A percentile compares a stretch with the other conserved stretches of the same genome.
Evolutionary conservation across 441 rosid genomes (phyloP).

Genomic region (Gossypium trilobum): DNA sequence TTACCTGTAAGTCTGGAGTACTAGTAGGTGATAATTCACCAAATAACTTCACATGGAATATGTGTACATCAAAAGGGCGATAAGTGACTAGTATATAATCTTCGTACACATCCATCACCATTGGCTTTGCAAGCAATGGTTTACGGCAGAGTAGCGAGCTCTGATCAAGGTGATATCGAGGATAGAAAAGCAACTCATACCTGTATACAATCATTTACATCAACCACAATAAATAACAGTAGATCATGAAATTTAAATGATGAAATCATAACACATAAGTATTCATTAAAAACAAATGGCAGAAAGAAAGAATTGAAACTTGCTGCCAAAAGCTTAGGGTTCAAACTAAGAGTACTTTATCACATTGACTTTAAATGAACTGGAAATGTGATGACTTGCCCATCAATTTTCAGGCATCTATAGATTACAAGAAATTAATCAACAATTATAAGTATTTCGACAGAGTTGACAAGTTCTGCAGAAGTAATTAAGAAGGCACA

Average conservation of each 20-base stretch:
- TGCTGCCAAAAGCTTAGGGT: neutral
- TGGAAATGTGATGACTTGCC: neutral
- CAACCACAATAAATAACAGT: slow-evolving; percentile 7
- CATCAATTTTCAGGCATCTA: neutral
- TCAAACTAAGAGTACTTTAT: neutral
- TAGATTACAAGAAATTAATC: neutral
- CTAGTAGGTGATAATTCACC: slow-evolving; percentile 77
- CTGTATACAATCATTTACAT: slow-evolving; percentile 31
- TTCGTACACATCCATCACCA: slow-evolving; percentile 94
- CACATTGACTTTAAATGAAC: neutral
- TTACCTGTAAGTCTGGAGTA: slow-evolving; percentile 81
- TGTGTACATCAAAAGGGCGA: slow-evolving; percentile 81
- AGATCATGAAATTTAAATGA: neutral
- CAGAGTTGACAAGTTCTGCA: neutral
- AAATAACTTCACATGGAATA: slow-evolving; percentile 61
- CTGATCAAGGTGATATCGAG: slow-evolving; percentile 93
- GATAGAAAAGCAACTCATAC: slow-evolving; percentile 90
- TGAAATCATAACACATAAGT: neutral
- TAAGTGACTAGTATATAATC: slow-evolving; percentile 79
- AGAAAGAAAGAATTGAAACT: neutral
- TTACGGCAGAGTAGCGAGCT: slow-evolving; percentile 83
- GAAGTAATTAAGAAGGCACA: slow-evolving; percentile 19
- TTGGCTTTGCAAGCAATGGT: slow-evolving; percentile 75
- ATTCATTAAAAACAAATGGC: neutral
- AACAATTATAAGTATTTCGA: neutral